Conservation (phyloP, 345 rosid species). For the Eutrema heterophyllum region DNA sequence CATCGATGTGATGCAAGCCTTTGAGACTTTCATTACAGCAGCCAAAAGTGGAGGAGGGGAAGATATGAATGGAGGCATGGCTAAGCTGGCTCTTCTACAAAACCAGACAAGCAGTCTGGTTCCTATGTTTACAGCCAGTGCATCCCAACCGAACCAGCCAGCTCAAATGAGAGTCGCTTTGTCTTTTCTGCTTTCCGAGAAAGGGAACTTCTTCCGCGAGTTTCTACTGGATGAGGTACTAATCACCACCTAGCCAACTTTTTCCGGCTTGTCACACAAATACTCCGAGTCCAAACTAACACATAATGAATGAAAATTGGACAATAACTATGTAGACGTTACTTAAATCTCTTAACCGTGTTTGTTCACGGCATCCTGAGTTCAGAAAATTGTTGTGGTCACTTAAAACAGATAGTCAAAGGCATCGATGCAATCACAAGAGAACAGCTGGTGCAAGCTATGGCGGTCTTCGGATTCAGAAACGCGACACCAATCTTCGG, state of each 20-base stretch:
- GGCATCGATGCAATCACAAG: conserved; percentile 92
- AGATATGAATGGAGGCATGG: conserved; percentile 80
- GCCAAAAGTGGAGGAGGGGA: conserved; percentile 99
- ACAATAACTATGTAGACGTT: not conserved
- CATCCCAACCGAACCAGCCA: conserved; percentile 52
- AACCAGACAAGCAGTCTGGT: conserved; percentile 30
- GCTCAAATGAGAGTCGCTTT: conserved; percentile 87
- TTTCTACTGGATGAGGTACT: conserved; percentile 95
- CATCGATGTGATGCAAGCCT: conserved; percentile 98
- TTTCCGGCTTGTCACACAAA: no score
- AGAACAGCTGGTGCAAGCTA: conserved; percentile 74
- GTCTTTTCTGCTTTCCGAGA: conserved; percentile 74
- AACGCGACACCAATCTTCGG: conserved; percentile 66
- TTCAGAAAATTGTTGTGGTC: not conserved
- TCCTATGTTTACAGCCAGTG: conserved; percentile 38
- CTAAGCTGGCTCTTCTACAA: conserved; percentile 73
- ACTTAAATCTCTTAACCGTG: not conserved
- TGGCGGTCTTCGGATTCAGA: conserved; percentile 61
- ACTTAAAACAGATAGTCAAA: conserved; percentile 68
- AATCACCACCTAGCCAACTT: not conserved
- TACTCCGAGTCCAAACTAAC: not conserved
- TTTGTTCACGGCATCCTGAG: not conserved
- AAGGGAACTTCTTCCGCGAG: conserved; percentile 88
- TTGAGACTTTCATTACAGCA: conserved; percentile 85
- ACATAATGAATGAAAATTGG: not conserved